phyloP scores from a whole-genome alignment of 2,329 filamentous ascomycete species.

The Exserohilum rostratum region DNA sequence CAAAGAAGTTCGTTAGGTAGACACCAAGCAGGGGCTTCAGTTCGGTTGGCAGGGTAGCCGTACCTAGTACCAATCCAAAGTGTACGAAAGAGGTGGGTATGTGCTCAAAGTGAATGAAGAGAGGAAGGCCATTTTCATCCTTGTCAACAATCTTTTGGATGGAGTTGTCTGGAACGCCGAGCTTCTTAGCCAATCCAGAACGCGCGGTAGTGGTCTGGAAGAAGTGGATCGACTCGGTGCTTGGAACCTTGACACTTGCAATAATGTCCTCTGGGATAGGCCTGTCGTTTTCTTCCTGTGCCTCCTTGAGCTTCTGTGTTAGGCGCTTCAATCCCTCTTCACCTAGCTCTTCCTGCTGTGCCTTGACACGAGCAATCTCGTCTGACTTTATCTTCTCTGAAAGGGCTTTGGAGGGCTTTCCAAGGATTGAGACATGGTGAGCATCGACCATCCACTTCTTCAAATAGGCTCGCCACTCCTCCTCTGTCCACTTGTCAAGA shows the following conservation, averaged over 20 bases:
- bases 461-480: conserved; percentile 82
- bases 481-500: conserved; percentile 79
- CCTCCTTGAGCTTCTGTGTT: conserved; percentile 75
- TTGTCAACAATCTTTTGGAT: conserved; percentile 79
- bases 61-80: conserved; percentile 80
- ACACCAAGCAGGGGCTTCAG: conserved; percentile 83
- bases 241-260: conserved; percentile 79
- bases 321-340: conserved; percentile 79
- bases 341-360: conserved; percentile 79
- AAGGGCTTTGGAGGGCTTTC: conserved; percentile 80
- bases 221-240: conserved; percentile 91
- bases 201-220: conserved; percentile 86
- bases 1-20: conserved; percentile 93
- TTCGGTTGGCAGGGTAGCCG: conserved; percentile 75
- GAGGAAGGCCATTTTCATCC: conserved; percentile 66
- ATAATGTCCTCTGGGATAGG: conserved; percentile 84
- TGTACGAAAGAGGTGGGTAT: conserved; percentile 93
- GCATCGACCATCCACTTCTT: conserved; percentile 85
- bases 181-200: conserved; percentile 74
- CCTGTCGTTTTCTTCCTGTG: conserved; percentile 86
- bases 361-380: conserved; percentile 78
- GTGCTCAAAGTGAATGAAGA: conserved; percentile 97
- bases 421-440: conserved; percentile 84
- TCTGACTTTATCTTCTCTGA: conserved; percentile 81
- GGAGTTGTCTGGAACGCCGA: conserved; percentile 70